Evolutionary conservation across 805 yeast genomes (phyloP).

Genomic region (Wickerhamiella slavikovae): DNA sequence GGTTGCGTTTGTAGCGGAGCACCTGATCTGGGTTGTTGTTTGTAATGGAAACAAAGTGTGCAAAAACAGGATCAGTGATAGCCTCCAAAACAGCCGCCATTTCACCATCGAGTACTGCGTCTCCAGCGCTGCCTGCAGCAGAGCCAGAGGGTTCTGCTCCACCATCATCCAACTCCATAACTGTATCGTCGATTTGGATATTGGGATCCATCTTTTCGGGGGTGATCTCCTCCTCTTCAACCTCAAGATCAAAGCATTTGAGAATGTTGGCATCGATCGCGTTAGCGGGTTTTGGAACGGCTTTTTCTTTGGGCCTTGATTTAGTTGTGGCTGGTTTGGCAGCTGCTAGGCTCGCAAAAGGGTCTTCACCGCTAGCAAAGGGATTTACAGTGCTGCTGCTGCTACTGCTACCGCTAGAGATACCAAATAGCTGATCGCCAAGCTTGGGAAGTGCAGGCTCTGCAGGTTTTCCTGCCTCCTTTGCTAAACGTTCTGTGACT

Average conservation of each 20-base stretch:
- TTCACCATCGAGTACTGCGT: constrained; percentile 4
- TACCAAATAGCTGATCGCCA: no score
- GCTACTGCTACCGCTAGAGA: no score
- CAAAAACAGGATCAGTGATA: constrained; percentile 43
- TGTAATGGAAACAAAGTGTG: constrained; percentile 52
- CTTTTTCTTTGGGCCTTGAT: constrained; percentile 1
- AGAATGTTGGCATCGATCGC: constrained; percentile 24
- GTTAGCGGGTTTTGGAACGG: constrained; percentile 6
- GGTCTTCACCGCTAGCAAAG: constrained; percentile 4
- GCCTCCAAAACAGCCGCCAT: constrained; percentile 19
- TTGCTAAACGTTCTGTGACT: constrained; percentile 15
- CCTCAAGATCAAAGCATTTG: constrained; percentile 47
- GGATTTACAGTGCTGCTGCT: constrained; percentile 5
- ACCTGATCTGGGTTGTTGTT: constrained; percentile 77
- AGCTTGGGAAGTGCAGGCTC: no score
- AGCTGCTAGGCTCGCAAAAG: neutral
- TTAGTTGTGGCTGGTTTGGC: neutral
- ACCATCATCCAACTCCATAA: constrained; percentile 11
- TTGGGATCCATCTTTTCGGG: constrained; percentile 27
- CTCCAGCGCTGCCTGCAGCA: constrained; percentile 11
- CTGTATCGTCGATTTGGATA: constrained; percentile 30
- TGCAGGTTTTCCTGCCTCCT: constrained; percentile 22
- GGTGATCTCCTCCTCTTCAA: constrained; percentile 47
- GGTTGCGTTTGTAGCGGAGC: constrained; percentile 63
- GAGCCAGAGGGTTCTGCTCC: constrained; percentile 19